Percentiles rank a stretch among this genome's conserved stretches.
These are phyloP conservation scores for Aspergillus affinis DNA, from an alignment of 495 filamentous ascomycete genomes.

Conservation along the genomic window DNA sequence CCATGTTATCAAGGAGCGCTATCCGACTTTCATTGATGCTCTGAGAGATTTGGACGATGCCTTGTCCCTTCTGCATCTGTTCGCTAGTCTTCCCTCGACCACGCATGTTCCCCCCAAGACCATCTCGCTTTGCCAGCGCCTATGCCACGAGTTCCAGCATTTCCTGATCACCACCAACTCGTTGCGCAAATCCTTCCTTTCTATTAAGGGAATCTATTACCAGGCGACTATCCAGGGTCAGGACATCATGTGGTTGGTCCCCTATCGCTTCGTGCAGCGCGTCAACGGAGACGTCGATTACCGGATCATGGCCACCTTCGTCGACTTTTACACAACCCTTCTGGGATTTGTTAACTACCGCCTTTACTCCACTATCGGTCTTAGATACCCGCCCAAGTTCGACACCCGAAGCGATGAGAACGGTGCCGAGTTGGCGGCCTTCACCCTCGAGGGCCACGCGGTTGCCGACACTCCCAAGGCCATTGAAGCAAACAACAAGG, in stretches of 20 bases:
- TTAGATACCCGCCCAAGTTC: constrained; percentile 95
- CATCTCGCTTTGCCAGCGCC: constrained; percentile 84
- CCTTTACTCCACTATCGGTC: constrained; percentile 83
- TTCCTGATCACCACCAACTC: constrained; percentile 90
- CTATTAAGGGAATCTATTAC: constrained; percentile 99
- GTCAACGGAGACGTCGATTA: constrained; percentile 94
- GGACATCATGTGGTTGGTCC: constrained; percentile 95
- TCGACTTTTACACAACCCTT: constrained; percentile 97
- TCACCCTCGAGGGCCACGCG: constrained; percentile 75
- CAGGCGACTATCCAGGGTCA: constrained; percentile 98
- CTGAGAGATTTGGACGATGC: constrained; percentile 95
- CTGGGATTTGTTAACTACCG: constrained; percentile 94
- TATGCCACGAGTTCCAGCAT: constrained; percentile 94
- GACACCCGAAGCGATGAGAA: constrained; percentile 81
- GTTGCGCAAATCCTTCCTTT: constrained; percentile 91
- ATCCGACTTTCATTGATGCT: constrained; percentile 95
- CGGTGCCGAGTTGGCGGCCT: constrained; percentile 88
- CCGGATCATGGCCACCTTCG: constrained; percentile 97
- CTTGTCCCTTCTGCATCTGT: constrained; percentile 93
- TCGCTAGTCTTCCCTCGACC: constrained; percentile 92
- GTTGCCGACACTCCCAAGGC: constrained; percentile 55
- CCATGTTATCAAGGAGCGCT: constrained; percentile 96
- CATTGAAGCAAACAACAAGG: constrained; percentile 50
- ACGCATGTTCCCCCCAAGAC: constrained; percentile 86
- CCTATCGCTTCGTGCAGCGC: constrained; percentile 93